Evolutionary conservation across 169 alveolate species (phyloP), one percentile per base, ranked within the genome.

Genomic region (Eimeria praecox): DNA sequence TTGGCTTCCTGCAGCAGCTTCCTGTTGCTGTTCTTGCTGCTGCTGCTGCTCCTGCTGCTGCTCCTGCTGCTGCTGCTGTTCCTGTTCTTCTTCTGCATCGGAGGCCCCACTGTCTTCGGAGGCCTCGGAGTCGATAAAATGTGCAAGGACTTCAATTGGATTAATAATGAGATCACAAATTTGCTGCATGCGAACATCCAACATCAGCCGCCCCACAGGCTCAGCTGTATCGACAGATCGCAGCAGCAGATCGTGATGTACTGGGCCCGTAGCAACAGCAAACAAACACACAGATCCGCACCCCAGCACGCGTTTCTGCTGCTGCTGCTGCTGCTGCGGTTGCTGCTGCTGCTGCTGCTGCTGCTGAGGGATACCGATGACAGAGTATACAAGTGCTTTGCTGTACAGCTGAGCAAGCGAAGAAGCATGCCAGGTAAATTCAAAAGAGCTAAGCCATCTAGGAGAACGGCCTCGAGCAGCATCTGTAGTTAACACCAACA

Each of bases 261-360:
- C 66, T 0, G 97, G 97, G 30, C 97, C 97, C 40, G 96, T 90
- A 22, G 97, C 97, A 20, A 95, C 90, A 16, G 94, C 92, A 42
- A 30, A 44, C 40, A 95, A 59, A n/a, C 90, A 56, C 30, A 90
- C 95, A 27, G 95, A 85, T 2, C 90, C 71, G 64, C 92, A 30
- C 30, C 96, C 94, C n/a, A 94, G 8, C n/a, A 64, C 49, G 38
- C 59, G 52, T 24, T 86, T 27, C 46, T 9, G 80, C 91, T 83
- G 69, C 66, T 38, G 33, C 91, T 40, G 75, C 49, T 52, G 75
- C 75, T 83, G 30, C 91, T 12, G 91, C 40, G 8, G 27, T 64
- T 35, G 46, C 35, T 38, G 59, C 77, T 59, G 82, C 56, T n/a
- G 49, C 75, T 35, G 75, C 62, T 16, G 20, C 2, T 27, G 92